These are phyloP conservation scores for Umbelopsis sp. DNA, from an alignment of 192 early-diverging fungal species.

Conservation along the genomic window DNA sequence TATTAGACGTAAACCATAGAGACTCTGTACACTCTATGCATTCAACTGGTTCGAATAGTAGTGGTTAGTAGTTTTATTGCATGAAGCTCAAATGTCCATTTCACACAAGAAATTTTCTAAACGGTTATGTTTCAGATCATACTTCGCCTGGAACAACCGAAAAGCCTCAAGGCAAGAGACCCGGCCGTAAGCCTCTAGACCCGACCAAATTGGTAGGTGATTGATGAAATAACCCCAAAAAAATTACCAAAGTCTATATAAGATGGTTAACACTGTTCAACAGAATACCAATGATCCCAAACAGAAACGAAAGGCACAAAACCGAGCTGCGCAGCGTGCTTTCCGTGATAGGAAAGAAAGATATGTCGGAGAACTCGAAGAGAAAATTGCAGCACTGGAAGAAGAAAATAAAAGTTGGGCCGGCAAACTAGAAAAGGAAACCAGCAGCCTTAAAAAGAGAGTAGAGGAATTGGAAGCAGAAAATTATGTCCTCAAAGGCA, in stretches of 20 bases:
- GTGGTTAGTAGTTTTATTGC: slow-evolving; percentile 10
- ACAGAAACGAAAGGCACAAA: slow-evolving; percentile 32
- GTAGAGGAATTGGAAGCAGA: slow-evolving; percentile 55
- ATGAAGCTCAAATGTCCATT: not conserved
- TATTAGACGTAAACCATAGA: slow-evolving; percentile 19
- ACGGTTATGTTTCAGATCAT: not conserved
- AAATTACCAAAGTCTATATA: not conserved
- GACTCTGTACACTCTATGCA: slow-evolving; percentile 18
- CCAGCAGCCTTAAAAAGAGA: slow-evolving; percentile 46
- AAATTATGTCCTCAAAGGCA: slow-evolving; percentile 56
- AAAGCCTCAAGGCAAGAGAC: slow-evolving; percentile 23
- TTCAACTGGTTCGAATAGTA: not conserved
- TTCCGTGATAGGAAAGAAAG: slow-evolving; percentile 85
- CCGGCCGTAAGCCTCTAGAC: slow-evolving; percentile 38
- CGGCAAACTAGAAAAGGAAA: slow-evolving; percentile 49
- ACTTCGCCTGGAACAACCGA: not conserved
- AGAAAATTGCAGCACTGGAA: slow-evolving; percentile 68
- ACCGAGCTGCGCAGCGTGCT: slow-evolving; percentile 47
- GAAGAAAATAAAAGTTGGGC: slow-evolving; percentile 51
- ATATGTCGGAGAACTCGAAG: slow-evolving; percentile 77
- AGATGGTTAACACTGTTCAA: not conserved
- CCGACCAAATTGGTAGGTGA: slow-evolving; percentile 25
- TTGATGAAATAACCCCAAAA: not conserved
- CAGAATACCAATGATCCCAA: slow-evolving; percentile 27
- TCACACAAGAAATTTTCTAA: slow-evolving; percentile 1